These are phyloP conservation scores for Russula foetens DNA, from an alignment of 768 basidiomycete genomes.

Conservation along the genomic window DNA sequence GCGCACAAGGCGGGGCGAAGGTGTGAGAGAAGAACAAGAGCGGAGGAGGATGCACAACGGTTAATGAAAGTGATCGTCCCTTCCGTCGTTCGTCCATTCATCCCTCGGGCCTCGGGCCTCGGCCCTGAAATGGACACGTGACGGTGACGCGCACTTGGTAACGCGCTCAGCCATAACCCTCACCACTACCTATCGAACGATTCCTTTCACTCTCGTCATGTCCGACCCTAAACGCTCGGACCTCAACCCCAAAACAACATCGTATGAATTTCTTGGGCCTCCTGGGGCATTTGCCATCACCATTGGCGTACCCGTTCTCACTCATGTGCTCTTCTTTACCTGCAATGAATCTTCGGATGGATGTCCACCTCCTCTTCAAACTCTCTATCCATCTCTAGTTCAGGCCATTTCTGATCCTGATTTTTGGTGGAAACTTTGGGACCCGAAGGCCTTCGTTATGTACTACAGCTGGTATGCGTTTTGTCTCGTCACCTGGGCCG, in stretches of 20 bases:
- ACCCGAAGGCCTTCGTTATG: conserved; percentile 62
- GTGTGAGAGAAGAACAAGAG: neutral
- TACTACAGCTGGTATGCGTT: conserved; percentile 93
- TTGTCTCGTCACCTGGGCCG: conserved; percentile 69
- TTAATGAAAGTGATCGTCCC: neutral
- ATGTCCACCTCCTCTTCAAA: conserved; percentile 48
- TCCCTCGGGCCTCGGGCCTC: conserved; percentile 3
- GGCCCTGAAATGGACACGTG: neutral
- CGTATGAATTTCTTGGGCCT: conserved; percentile 80
- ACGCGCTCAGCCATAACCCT: neutral
- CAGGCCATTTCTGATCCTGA: conserved; percentile 37
- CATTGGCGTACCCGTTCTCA: conserved; percentile 57
- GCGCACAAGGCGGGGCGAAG: conserved; percentile 38
- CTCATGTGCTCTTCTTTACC: conserved; percentile 70
- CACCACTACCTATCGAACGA: neutral
- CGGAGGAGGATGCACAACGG: neutral
- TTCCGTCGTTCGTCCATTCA: no score
- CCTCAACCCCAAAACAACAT: conserved; percentile 60
- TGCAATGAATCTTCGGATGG: conserved; percentile 66
- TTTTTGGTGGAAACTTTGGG: conserved; percentile 79
- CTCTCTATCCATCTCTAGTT: conserved; percentile 37
- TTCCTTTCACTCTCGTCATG: conserved; percentile 3
- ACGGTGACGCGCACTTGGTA: neutral
- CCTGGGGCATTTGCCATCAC: conserved; percentile 66
- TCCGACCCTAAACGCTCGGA: neutral